These are phyloP conservation scores for Circinella umbellata DNA, from an alignment of 371 early-diverging fungal genomes.

Conservation along the genomic window DNA sequence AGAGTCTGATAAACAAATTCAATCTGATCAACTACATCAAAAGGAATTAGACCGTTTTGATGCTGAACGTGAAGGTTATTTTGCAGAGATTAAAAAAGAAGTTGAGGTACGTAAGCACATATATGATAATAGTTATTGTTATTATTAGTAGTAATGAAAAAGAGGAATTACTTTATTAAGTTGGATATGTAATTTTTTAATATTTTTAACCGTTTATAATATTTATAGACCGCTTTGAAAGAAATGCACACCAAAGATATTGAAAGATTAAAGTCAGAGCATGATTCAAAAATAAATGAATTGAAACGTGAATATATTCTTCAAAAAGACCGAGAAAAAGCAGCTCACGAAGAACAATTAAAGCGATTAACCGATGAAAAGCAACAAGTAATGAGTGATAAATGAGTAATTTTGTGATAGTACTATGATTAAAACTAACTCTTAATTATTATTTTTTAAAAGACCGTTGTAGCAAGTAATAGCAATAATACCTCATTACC, in stretches of 20 bases:
- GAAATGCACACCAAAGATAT: conserved; percentile 29
- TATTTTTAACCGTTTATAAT: too few species aligned
- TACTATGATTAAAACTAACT: not conserved
- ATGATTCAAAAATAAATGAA: conserved; percentile 27
- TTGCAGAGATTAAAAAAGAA: conserved; percentile 34
- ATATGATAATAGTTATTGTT: too few species aligned
- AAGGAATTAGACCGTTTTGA: not conserved
- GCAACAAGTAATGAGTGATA: not conserved
- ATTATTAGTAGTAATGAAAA: too few species aligned
- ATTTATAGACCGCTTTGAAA: conserved; percentile 23
- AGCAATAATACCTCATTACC: not conserved
- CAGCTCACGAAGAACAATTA: not conserved
- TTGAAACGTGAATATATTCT: conserved; percentile 19
- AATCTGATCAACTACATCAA: conserved; percentile 23
- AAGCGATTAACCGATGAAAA: not conserved
- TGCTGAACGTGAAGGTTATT: conserved; percentile 31
- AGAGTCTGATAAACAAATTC: conserved; percentile 25
- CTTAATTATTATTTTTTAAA: not conserved
- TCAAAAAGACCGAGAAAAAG: conserved; percentile 16
- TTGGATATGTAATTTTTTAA: too few species aligned
- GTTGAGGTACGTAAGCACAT: conserved; percentile 23
- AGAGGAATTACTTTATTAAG: too few species aligned
- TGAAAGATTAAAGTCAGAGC: conserved; percentile 13
- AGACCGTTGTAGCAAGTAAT: not conserved
- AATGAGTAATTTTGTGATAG: not conserved